Percentiles rank a stretch among this genome's conserved stretches.
Conservation (phyloP, 352 stramenopile genomes). For the Phytophthora sansomeana region DNA sequence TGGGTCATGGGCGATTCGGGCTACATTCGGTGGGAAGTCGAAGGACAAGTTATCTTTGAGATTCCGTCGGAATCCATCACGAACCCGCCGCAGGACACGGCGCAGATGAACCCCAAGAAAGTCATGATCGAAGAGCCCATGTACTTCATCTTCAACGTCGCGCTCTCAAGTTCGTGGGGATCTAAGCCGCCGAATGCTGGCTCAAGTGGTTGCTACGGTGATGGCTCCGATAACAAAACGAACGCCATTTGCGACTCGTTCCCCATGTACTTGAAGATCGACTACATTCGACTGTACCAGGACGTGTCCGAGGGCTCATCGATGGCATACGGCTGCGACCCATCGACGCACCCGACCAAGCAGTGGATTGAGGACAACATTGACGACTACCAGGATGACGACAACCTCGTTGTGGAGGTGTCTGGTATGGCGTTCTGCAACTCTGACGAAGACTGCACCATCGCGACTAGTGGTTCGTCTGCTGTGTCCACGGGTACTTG, state of each 20-base stretch:
- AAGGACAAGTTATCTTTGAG: constrained; percentile 88
- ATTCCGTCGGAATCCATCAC: constrained; percentile 72
- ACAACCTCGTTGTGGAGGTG: constrained; percentile 56
- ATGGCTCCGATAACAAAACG: constrained; percentile 29
- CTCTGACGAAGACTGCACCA: constrained; percentile 59
- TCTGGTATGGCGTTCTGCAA: constrained; percentile 56
- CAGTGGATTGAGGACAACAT: constrained; percentile 72
- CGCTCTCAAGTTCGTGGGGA: constrained; percentile 85
- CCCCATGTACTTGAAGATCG: constrained; percentile 75
- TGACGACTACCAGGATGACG: constrained; percentile 53
- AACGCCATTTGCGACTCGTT: constrained; percentile 70
- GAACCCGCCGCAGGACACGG: constrained; percentile 51
- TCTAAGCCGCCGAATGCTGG: constrained; percentile 52
- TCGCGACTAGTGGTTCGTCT: constrained; percentile 28
- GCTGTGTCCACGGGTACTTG: constrained; percentile 44
- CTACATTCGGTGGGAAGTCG: constrained; percentile 73
- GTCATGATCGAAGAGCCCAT: constrained; percentile 92
- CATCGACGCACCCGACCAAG: constrained; percentile 57
- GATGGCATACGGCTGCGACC: constrained; percentile 64
- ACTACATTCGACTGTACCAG: constrained; percentile 71
- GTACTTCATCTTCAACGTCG: constrained; percentile 94
- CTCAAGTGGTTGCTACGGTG: constrained; percentile 37
- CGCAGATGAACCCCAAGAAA: constrained; percentile 71
- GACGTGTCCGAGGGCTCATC: constrained; percentile 37
- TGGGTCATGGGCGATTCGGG: constrained; percentile 57